A percentile compares a stretch with the other conserved stretches of the same genome.
These are phyloP conservation scores for Phytophthora palmivora DNA, from an alignment of 352 stramenopile species.

Conservation along the genomic window DNA sequence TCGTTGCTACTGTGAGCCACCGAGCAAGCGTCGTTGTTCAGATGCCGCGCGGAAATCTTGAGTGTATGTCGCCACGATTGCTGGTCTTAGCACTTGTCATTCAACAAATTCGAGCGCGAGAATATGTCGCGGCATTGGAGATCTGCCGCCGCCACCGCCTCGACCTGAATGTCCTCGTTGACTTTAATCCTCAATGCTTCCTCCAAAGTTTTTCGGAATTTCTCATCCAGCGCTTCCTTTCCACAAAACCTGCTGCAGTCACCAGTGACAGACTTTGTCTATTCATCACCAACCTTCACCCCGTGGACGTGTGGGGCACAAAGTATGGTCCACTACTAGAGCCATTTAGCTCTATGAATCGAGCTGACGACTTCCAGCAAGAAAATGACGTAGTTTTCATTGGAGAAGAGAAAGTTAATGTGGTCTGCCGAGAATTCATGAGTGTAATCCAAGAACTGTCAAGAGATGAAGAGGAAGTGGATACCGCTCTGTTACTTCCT, in stretches of 20 bases:
- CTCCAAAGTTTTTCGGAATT: conserved; percentile 36
- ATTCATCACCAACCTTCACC: conserved; percentile 79
- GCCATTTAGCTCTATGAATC: conserved; percentile 45
- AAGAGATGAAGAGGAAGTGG: conserved; percentile 10
- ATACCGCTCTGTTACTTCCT: conserved; percentile 59
- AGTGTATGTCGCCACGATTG: conserved; percentile 66
- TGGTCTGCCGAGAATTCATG: conserved; percentile 62
- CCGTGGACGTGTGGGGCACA: conserved; percentile 69
- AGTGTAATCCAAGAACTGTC: conserved; percentile 41
- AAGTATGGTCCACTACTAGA: conserved; percentile 62
- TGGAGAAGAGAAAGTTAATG: conserved; percentile 53
- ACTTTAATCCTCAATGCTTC: conserved; percentile 61
- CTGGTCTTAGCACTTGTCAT: conserved; percentile 61
- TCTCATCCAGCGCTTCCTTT: conserved; percentile 45
- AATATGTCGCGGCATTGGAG: conserved; percentile 66
- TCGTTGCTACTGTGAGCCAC: conserved; percentile 64
- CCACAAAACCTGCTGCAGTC: conserved; percentile 35
- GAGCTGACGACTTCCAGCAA: conserved; percentile 6
- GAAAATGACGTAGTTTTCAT: neutral
- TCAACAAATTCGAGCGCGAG: conserved; percentile 44
- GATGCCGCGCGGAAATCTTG: conserved; percentile 80
- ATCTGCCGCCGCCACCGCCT: conserved; percentile 79
- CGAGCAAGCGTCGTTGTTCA: conserved; percentile 72
- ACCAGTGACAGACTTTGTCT: conserved; percentile 74
- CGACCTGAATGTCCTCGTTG: conserved; percentile 81